Conservation (phyloP, 352 stramenopile species). For the Phytophthora europaea region DNA sequence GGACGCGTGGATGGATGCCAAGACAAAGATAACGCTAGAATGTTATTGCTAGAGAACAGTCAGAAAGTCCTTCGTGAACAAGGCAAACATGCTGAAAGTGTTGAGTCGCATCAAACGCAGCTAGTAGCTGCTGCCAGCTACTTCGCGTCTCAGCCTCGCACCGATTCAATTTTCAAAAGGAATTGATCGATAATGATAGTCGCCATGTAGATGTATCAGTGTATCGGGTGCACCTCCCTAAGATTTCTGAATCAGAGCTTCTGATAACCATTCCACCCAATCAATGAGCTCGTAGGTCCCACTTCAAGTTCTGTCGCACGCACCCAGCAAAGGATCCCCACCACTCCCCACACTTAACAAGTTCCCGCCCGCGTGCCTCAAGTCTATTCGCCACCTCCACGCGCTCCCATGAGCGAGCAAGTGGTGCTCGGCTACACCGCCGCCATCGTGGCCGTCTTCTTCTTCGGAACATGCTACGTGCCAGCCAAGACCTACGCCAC, state of each 20-base stretch:
- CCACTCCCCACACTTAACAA: neutral
- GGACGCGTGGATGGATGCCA: too few relatives aligned
- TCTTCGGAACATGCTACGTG: slow-evolving; percentile 89
- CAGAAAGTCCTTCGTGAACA: too few relatives aligned
- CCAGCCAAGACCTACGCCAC: slow-evolving; percentile 85
- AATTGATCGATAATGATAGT: too few relatives aligned
- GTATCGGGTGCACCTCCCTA: too few relatives aligned
- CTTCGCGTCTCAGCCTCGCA: too few relatives aligned
- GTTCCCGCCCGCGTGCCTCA: neutral
- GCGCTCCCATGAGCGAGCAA: slow-evolving; percentile 38
- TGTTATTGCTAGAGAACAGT: too few relatives aligned
- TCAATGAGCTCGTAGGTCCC: neutral
- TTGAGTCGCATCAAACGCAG: too few relatives aligned
- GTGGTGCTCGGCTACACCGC: slow-evolving; percentile 67
- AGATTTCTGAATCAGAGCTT: neutral
- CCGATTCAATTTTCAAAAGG: too few relatives aligned
- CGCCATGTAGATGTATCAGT: too few relatives aligned
- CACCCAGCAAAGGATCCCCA: slow-evolving; percentile 1
- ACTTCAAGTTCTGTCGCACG: slow-evolving; percentile 4
- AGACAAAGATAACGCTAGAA: too few relatives aligned
- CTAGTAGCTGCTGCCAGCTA: too few relatives aligned
- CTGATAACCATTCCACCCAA: neutral
- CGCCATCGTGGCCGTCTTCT: slow-evolving; percentile 79
- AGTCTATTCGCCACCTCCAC: neutral
- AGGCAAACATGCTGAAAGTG: too few relatives aligned